Percentiles rank a stretch among this genome's conserved stretches.
Conservation (phyloP, 2,329 filamentous ascomycete genomes). For the Didymella pomorum region DNA sequence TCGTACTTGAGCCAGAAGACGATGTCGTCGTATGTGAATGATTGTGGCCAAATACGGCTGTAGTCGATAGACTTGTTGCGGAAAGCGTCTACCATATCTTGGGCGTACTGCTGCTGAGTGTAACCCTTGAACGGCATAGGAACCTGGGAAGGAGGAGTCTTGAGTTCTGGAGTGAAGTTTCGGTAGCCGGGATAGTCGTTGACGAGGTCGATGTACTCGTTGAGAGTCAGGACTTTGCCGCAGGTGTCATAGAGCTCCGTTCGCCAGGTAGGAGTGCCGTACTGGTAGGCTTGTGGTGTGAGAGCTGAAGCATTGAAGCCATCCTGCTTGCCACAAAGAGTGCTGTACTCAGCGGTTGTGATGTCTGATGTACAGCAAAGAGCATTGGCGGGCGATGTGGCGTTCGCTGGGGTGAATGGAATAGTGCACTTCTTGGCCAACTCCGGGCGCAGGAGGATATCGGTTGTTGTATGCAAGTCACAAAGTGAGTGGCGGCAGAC, state of each 20-base stretch:
- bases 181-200: slow-evolving; percentile 60
- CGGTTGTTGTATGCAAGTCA: slow-evolving; percentile 73
- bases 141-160: slow-evolving; percentile 64
- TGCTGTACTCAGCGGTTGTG: slow-evolving; percentile 28
- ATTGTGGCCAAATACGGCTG: slow-evolving; percentile 61
- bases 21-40: slow-evolving; percentile 67
- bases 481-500: slow-evolving; percentile 74
- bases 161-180: slow-evolving; percentile 71
- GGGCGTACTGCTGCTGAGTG: slow-evolving; percentile 68
- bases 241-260: slow-evolving; percentile 71
- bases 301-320: slow-evolving; percentile 68
- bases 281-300: slow-evolving; percentile 63
- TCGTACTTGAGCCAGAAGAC: slow-evolving; percentile 71
- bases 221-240: slow-evolving; percentile 64
- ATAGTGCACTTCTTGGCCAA: slow-evolving; percentile 70
- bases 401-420: slow-evolving; percentile 65
- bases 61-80: slow-evolving; percentile 46
- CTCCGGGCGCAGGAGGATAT: slow-evolving; percentile 68
- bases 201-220: slow-evolving; percentile 67
- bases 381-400: slow-evolving; percentile 25
- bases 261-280: slow-evolving; percentile 65
- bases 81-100: slow-evolving; percentile 62
- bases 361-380: slow-evolving; percentile 33
- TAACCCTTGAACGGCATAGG: slow-evolving; percentile 71
- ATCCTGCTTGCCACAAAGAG: slow-evolving; percentile 37